phyloP scores from a whole-genome alignment of 2,329 filamentous ascomycete genomes.

The Microsporum ferrugineum region DNA sequence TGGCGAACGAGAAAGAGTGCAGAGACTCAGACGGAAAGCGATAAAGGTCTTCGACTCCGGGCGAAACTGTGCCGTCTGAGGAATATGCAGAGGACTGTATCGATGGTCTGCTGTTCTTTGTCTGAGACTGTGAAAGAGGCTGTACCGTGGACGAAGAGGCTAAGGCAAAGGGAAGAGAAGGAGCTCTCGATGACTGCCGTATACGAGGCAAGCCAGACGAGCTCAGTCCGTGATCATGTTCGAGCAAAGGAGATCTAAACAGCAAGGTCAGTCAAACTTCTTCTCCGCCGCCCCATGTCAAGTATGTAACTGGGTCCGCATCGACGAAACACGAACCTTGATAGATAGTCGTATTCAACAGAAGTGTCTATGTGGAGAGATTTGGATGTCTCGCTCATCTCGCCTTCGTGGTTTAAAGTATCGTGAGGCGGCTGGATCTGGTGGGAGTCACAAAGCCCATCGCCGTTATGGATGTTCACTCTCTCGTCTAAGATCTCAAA shows the following conservation, averaged over 20 bases:
- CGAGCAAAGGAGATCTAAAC: constrained; percentile 66
- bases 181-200: constrained; percentile 59
- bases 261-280: background rate
- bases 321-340: constrained; percentile 47
- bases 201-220: constrained; percentile 84
- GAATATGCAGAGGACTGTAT: constrained; percentile 41
- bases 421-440: background rate
- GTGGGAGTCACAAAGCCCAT: background rate
- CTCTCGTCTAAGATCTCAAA: background rate
- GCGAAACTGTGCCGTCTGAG: constrained; percentile 52
- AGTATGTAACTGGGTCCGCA: background rate
- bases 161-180: constrained; percentile 54
- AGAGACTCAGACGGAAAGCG: constrained; percentile 92
- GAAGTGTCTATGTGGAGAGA: constrained; percentile 68
- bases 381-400: constrained; percentile 48
- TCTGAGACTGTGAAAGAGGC: constrained; percentile 54
- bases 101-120: constrained; percentile 49
- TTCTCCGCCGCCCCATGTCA: constrained; percentile 3
- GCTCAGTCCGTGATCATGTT: constrained; percentile 78
- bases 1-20: constrained; percentile 95
- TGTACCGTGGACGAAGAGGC: constrained; percentile 50
- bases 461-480: background rate
- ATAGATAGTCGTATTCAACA: constrained; percentile 57
- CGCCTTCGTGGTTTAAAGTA: constrained; percentile 41
- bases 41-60: constrained; percentile 69